Base-by-base conservation (phyloP, 2,329 filamentous ascomycete species). In the Clonostachys chloroleuca region DNA sequence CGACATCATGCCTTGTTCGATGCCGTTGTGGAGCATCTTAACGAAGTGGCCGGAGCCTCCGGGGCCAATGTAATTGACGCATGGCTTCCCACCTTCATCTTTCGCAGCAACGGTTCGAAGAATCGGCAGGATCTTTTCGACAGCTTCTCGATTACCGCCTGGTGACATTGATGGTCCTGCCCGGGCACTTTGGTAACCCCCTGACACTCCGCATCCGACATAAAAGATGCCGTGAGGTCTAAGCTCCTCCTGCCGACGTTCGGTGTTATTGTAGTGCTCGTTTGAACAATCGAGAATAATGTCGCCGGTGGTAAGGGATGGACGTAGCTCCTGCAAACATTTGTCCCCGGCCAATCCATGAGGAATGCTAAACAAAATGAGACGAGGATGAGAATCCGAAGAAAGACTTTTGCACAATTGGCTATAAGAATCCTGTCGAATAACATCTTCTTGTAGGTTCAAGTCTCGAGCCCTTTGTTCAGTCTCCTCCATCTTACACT, bases 21-120 rank as follows among this genome's bases (percentile, higher is more conserved):
- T 87, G 2, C 84, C 84, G 52, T 89, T 87, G 59, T 89, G 85
- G 5, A 87, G 75, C 83, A 88, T 89, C 68, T 89, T 89, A 39
- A 87, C 82, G 56, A 84, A 89, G 60, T 89, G 84, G 0, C 85
- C 85, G 2, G 78, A 74, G 2, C 84, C 84, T 0, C 78, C 78
- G 3, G 77, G 75, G 0, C 85, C 84, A 42, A 84, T 72, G 24
- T 74, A 70, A 1, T 68, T 77, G 1, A 85, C 81, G 54, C 84
- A 88, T 1, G 83, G 74, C 12, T 70, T 74, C 1, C 80, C 80
- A 35, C 67, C 66, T 1, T 46, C 48, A 47, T 84, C 82, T 55
- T 84, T 86, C 1, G 84, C 84, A 0, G 84, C 77, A 42, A 86
- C 74, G 39, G 71, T 75, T 51, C 78, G 64, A 2, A 88, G 64